Percentiles rank a stretch among this genome's conserved stretches.
Conservation (phyloP, 345 rosid species). For the Turritis glabra region DNA sequence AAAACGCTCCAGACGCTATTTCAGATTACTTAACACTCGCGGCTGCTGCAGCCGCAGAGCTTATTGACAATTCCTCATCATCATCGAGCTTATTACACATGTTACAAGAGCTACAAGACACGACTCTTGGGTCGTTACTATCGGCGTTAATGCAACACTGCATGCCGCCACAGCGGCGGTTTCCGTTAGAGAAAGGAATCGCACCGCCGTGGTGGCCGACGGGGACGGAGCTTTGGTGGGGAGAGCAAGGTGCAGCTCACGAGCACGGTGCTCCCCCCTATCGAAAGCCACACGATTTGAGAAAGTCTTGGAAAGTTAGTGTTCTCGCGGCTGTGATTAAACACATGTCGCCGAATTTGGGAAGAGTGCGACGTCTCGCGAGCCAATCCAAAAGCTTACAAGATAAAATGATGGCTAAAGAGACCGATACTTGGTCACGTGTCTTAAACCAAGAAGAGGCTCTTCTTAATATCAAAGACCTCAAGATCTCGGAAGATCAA, state of each 20-base stretch:
- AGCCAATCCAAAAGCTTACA: conserved; percentile 63
- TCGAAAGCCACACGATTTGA: conserved; percentile 67
- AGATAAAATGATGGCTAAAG: conserved; percentile 69
- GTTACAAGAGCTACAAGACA: conserved; percentile 59
- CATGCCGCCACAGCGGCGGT: conserved; percentile 58
- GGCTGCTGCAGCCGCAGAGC: conserved; percentile 22
- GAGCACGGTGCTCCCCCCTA: conserved; percentile 66
- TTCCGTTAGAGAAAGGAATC: conserved; percentile 55
- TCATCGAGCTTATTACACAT: conserved; percentile 43
- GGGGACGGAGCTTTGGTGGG: conserved; percentile 67
- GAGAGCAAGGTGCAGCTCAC: conserved; percentile 52
- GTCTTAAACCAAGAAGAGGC: conserved; percentile 61
- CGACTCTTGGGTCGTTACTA: conserved; percentile 63
- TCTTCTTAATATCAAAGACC: conserved; percentile 37
- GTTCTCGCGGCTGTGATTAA: conserved; percentile 63
- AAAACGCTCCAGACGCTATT: conserved; percentile 46
- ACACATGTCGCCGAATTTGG: conserved; percentile 56
- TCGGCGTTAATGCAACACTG: conserved; percentile 74
- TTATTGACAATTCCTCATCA: conserved; percentile 8
- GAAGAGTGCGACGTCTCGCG: conserved; percentile 49
- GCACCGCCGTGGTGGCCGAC: conserved; percentile 83
- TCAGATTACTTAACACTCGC: conserved; percentile 39
- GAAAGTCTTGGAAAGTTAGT: conserved; percentile 71
- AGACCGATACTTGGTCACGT: conserved; percentile 55
- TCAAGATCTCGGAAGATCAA: conserved; percentile 39